These are phyloP conservation scores for Recurvomyces mirabilis DNA, from an alignment of 495 filamentous ascomycete genomes.

Conservation along the genomic window DNA sequence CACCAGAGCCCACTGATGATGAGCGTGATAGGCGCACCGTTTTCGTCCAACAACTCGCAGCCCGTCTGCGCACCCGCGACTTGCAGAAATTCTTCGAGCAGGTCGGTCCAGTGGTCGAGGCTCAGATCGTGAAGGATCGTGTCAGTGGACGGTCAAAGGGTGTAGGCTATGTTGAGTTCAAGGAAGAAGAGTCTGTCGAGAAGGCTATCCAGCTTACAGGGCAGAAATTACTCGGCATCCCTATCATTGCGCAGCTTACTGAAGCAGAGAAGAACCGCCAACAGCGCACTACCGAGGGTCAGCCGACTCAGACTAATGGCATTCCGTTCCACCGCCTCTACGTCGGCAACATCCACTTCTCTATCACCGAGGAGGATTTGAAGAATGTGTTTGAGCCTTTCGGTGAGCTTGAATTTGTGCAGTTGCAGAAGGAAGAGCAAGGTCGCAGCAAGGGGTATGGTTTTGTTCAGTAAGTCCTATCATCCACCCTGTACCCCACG, in stretches of 20 bases:
- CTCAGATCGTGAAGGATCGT: slow-evolving; percentile 98
- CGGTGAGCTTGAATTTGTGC: slow-evolving; percentile 94
- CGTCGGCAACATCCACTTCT: slow-evolving; percentile 99
- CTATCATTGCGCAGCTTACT: slow-evolving; percentile 95
- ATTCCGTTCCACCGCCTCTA: slow-evolving; percentile 97
- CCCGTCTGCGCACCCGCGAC: slow-evolving; percentile 82
- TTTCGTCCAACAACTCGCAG: slow-evolving; percentile 95
- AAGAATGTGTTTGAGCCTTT: slow-evolving; percentile 97
- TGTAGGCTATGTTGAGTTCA: slow-evolving; percentile 99
- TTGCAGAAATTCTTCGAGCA: slow-evolving; percentile 93
- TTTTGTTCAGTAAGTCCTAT: slow-evolving; percentile 86
- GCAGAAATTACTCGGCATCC: slow-evolving; percentile 95
- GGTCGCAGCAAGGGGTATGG: slow-evolving; percentile 91
- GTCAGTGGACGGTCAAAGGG: slow-evolving; percentile 96
- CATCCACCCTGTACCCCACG: background rate
- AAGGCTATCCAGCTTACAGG: slow-evolving; percentile 96
- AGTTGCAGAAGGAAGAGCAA: slow-evolving; percentile 88
- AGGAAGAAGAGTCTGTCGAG: slow-evolving; percentile 84
- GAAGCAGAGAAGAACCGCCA: slow-evolving; percentile 99
- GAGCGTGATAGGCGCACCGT: slow-evolving; percentile 94
- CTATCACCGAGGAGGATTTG: slow-evolving; percentile 91
- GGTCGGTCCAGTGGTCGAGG: slow-evolving; percentile 90
- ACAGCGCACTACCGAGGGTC: slow-evolving; percentile 68
- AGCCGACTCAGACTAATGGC: slow-evolving; percentile 53
- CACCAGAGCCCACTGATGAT: slow-evolving; percentile 68